Conservation (phyloP, 148 eudicot genomes). For the Fagopyrum tataricum region DNA sequence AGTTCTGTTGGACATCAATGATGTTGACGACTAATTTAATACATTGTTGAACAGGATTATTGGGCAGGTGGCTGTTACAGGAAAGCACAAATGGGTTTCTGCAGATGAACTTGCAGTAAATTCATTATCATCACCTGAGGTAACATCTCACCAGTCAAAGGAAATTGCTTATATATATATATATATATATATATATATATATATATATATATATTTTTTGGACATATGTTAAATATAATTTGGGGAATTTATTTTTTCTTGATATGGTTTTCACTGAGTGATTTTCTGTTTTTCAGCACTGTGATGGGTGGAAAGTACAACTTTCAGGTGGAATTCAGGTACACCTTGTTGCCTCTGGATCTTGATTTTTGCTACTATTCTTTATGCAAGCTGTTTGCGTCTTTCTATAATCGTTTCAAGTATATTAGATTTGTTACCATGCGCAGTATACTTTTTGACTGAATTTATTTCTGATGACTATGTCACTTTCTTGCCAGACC, state of each 20-base stretch:
- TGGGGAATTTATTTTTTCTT: background rate
- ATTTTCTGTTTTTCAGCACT: conserved; percentile 37
- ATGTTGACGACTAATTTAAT: background rate
- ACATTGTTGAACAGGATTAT: conserved; percentile 46
- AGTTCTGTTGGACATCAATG: background rate
- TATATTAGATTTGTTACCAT: background rate
- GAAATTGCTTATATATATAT: background rate
- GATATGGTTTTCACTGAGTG: conserved; percentile 13
- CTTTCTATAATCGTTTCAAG: background rate
- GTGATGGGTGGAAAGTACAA: conserved; percentile 67
- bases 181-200: too few relatives aligned
- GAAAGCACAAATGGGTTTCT: conserved; percentile 73
- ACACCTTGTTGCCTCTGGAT: conserved; percentile 15
- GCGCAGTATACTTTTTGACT: conserved; percentile 12
- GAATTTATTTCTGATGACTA: conserved; percentile 3
- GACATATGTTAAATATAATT: background rate
- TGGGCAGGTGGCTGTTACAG: conserved; percentile 79
- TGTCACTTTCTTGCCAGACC: conserved; percentile 39
- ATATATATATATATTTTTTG: background rate
- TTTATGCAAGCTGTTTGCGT: background rate
- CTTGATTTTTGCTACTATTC: background rate
- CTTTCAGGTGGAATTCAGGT: conserved; percentile 83
- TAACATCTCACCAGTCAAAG: conserved; percentile 15
- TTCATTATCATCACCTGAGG: conserved; percentile 49
- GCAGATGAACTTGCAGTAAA: conserved; percentile 30